Base-by-base conservation (phyloP, 116 monocot genomes). In the Phalaenopsis hybrid region DNA sequence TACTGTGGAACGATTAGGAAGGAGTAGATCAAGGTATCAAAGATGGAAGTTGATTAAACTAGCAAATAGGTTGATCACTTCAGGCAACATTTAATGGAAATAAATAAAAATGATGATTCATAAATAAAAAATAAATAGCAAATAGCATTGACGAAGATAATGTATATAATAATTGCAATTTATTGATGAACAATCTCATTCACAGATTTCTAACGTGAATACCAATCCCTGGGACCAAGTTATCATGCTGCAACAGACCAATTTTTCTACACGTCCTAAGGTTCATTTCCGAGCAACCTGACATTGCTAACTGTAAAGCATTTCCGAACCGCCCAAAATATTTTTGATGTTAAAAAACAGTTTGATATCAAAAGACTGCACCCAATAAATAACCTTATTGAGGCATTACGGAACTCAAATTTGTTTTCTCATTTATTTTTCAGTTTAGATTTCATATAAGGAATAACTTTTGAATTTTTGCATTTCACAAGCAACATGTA, bases 161-260 rank as follows among this genome's bases (percentile, higher is more conserved):
- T 61, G 61, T n/a, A n/a, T 61, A 21, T 61, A 61, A 61, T 61
- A 61, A 61, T 21, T 61, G 61, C 61, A 61, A 61, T 61, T 61
- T 5, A 61, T 61, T n/a, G 61, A 61, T n/a, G 21, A 61, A 21
- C 2, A 61, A n/a, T 61, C n/a, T 18, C 18, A 61, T 9, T 5
- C 20, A 61, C 6, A 61, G 20, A 61, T 5, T 61, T 61, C 7
- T 1, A 61, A 21, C 21, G 5, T 61, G 61, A 61, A 61, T 61
- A 9, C n/a, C n/a, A n/a, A n/a, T n/a, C n/a, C n/a, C n/a, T n/a
- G 4, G 4, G 21, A 20, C 21, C 61, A 61, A 61, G 21, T 61
- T n/a, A 20, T 61, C 61, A 61, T 61, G 21, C 61, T 61, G 4
- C 61, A 61, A 21, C 61, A 61, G 7, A 61, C 61, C 61, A 61